A percentile compares a stretch with the other conserved stretches of the same genome.
These are phyloP conservation scores for Raphanus hybrid DNA, from an alignment of 441 rosid genomes.

Conservation along the genomic window DNA sequence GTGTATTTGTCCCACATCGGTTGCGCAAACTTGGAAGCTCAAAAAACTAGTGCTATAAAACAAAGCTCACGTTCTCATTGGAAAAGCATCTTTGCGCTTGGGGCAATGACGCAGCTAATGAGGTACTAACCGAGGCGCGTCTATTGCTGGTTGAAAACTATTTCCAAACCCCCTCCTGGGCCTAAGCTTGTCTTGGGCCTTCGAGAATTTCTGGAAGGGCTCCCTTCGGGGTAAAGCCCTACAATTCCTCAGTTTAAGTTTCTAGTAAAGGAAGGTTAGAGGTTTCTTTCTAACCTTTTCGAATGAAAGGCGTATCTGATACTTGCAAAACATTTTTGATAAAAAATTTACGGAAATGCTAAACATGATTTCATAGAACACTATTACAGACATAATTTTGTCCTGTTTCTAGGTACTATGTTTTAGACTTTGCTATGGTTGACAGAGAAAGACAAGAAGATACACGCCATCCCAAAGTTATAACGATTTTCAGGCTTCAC, in stretches of 20 bases:
- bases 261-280: too few relatives aligned
- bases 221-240: conserved; percentile 58
- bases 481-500: too few relatives aligned
- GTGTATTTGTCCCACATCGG: not conserved
- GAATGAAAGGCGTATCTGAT: too few relatives aligned
- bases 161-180: conserved; percentile 74
- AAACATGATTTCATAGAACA: too few relatives aligned
- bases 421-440: too few relatives aligned
- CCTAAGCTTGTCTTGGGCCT: conserved; percentile 46
- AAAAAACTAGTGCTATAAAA: not conserved
- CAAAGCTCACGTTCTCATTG: not conserved
- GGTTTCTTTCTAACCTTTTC: too few relatives aligned
- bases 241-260: conserved; percentile 6
- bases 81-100: conserved; percentile 63
- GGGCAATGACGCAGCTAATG: conserved; percentile 81
- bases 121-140: conserved; percentile 79
- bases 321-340: too few relatives aligned
- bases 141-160: conserved; percentile 90
- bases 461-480: too few relatives aligned
- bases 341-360: too few relatives aligned
- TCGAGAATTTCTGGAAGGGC: conserved; percentile 75
- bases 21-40: not conserved
- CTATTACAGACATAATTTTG: too few relatives aligned
- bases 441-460: too few relatives aligned
- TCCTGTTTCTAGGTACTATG: too few relatives aligned